phyloP scores from a whole-genome alignment of 257 asterid species.

The Handroanthus guayacan region DNA sequence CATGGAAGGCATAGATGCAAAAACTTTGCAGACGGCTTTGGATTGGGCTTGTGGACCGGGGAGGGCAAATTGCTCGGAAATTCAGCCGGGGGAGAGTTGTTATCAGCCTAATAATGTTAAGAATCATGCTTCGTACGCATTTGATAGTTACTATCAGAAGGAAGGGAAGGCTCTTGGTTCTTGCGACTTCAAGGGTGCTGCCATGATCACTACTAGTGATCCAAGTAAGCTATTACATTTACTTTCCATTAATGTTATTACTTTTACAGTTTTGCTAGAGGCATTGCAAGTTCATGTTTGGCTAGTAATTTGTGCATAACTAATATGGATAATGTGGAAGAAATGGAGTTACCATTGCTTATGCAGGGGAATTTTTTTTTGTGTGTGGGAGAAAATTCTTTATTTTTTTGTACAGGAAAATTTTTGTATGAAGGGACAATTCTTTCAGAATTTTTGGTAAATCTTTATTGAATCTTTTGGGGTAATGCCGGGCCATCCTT shows the following conservation, averaged over 20 bases:
- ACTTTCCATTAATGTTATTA: background rate
- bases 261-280: constrained; percentile 7
- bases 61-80: constrained; percentile 90
- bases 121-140: constrained; percentile 92
- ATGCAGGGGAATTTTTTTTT: background rate
- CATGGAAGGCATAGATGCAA: constrained; percentile 67
- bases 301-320: constrained; percentile 12
- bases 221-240: constrained; percentile 72
- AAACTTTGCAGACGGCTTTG: constrained; percentile 86
- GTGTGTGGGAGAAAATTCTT: background rate
- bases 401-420: constrained; percentile 1
- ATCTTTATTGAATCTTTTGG: constrained; percentile 31
- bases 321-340: constrained; percentile 22
- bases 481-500: constrained; percentile 17
- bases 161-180: constrained; percentile 70
- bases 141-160: constrained; percentile 92
- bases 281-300: constrained; percentile 11
- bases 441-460: constrained; percentile 16
- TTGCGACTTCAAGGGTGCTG: constrained; percentile 98
- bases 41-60: constrained; percentile 99
- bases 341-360: constrained; percentile 8
- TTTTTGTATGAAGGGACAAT: constrained; percentile 25
- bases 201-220: constrained; percentile 96
- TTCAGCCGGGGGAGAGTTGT: constrained; percentile 96
- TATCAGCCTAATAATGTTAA: constrained; percentile 88